Percentiles rank a stretch among this genome's conserved stretches.
Evolutionary conservation across 768 basidiomycete genomes (phyloP).

Genomic region (Pisolithus sp.): DNA sequence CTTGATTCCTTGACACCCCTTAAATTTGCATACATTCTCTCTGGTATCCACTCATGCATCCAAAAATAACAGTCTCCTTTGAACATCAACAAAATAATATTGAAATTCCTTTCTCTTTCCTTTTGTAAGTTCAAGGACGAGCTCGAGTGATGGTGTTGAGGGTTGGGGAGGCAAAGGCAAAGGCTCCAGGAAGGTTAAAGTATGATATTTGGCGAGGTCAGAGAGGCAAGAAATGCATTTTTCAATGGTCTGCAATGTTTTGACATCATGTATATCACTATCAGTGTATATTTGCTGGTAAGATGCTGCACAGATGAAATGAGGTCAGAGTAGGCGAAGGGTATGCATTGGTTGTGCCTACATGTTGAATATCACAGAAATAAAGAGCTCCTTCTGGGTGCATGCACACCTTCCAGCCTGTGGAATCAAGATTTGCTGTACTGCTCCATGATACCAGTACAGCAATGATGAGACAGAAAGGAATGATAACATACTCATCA

Average conservation of each 20-base stretch:
- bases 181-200: neutral
- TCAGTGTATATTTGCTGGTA: slow-evolving; percentile 7
- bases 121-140: slow-evolving; percentile 5
- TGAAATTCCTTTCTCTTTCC: neutral
- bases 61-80: slow-evolving; percentile 6
- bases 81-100: slow-evolving; percentile 7
- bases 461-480: no score
- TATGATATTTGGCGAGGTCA: neutral
- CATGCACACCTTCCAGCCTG: slow-evolving; percentile 10
- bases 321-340: neutral
- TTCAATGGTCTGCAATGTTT: neutral
- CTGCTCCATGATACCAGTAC: neutral
- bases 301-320: no score
- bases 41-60: slow-evolving; percentile 4
- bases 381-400: slow-evolving; percentile 23
- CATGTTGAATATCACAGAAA: slow-evolving; percentile 18
- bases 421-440: neutral
- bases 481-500: neutral
- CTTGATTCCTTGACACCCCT: slow-evolving; percentile 5
- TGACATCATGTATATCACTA: slow-evolving; percentile 1
- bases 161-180: no score
- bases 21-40: slow-evolving; percentile 2
- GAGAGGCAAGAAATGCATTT: neutral
- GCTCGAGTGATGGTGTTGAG: neutral
- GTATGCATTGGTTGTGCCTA: neutral